Conservation (phyloP, 2,329 filamentous ascomycete species). For the Colletotrichum tropicicola region DNA sequence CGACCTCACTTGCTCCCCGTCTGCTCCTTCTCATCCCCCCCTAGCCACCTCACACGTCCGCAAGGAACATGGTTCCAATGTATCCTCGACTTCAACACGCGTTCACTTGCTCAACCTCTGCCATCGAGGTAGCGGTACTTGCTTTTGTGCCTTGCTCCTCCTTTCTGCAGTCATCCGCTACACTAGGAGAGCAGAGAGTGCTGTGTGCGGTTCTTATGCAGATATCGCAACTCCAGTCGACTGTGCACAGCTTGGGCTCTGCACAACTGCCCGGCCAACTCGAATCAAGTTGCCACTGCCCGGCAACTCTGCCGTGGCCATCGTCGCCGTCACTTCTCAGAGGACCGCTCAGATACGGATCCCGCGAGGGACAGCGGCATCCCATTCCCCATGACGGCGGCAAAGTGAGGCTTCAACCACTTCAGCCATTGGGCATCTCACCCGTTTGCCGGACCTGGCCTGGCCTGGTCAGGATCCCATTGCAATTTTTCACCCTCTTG, state of each 20-base stretch:
- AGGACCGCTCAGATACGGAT: constrained; percentile 11
- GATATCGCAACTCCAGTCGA: not conserved
- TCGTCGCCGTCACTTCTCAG: not conserved
- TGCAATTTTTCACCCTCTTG: not conserved
- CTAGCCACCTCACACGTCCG: not conserved
- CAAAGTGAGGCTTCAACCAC: constrained; percentile 25
- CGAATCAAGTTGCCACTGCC: not conserved
- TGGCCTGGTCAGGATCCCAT: not conserved
- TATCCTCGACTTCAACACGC: constrained; percentile 11
- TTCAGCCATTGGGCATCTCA: constrained; percentile 27
- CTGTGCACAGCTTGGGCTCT: not conserved
- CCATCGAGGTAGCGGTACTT: constrained; percentile 15
- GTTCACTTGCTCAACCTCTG: not conserved
- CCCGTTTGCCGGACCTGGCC: constrained; percentile 12
- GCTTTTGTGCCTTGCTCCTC: not conserved
- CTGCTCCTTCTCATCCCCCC: constrained; percentile 6
- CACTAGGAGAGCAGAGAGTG: not conserved
- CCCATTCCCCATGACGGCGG: not conserved
- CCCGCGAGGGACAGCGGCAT: not conserved
- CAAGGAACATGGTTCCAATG: constrained; percentile 23
- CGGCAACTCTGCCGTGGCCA: not conserved
- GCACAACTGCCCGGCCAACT: not conserved
- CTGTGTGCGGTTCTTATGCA: too few relatives aligned
- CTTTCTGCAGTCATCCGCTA: not conserved
- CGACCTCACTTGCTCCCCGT: constrained; percentile 18